phyloP scores from a whole-genome alignment of 2,329 filamentous ascomycete species.

The Pyricularia grisea region DNA sequence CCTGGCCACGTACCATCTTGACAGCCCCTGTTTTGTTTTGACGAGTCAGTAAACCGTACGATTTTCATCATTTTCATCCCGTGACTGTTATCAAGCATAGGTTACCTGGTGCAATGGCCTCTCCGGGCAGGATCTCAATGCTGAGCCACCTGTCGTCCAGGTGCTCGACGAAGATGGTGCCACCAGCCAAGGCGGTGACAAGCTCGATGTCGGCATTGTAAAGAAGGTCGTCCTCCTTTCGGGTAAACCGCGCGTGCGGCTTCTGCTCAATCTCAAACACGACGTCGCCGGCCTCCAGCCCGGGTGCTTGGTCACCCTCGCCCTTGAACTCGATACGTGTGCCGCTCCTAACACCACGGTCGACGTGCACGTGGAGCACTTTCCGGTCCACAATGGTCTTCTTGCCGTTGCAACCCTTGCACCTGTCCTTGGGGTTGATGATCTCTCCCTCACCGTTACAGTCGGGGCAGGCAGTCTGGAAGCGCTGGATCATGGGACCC shows the following conservation, averaged over 20 bases:
- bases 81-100: conserved; percentile 11
- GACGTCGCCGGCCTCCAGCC: conserved; percentile 88
- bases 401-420: conserved; percentile 94
- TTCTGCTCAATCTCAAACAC: conserved; percentile 99
- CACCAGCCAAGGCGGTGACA: conserved; percentile 86
- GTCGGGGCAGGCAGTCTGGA: conserved; percentile 98
- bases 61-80: too few relatives aligned
- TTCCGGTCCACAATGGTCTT: conserved; percentile 97
- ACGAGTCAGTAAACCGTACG: conserved; percentile 12
- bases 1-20: conserved; percentile 92
- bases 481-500: conserved; percentile 99
- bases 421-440: conserved; percentile 93
- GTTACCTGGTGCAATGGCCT: conserved; percentile 88
- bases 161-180: conserved; percentile 87
- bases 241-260: conserved; percentile 90
- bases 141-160: conserved; percentile 95
- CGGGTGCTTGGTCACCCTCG: conserved; percentile 92
- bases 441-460: conserved; percentile 96
- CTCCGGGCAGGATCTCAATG: conserved; percentile 85
- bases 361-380: conserved; percentile 95
- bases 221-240: conserved; percentile 91
- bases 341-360: conserved; percentile 85
- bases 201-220: conserved; percentile 95
- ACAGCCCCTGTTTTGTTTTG: conserved; percentile 54
- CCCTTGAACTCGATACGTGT: conserved; percentile 96